Evolutionary conservation across 257 asterid species (phyloP).

Genomic region (Solanum appendiculatum): DNA sequence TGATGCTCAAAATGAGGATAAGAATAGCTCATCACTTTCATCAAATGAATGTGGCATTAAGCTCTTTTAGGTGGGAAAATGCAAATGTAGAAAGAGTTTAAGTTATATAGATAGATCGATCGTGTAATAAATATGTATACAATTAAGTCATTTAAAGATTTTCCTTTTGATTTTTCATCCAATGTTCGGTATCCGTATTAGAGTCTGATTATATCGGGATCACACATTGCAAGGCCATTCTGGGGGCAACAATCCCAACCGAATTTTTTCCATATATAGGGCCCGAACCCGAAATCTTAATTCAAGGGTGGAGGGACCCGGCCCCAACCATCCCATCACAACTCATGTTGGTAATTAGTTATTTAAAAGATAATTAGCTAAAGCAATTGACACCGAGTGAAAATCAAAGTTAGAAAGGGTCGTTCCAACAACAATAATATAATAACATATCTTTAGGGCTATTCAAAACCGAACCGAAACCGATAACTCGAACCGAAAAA

Average conservation of each 20-base stretch:
- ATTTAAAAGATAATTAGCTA: background rate
- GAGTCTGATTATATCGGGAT: background rate
- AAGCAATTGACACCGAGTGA: background rate
- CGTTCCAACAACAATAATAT: background rate
- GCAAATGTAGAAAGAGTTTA: background rate
- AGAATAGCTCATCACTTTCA: background rate
- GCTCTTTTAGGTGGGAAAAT: background rate
- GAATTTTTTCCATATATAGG: background rate
- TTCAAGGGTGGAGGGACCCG: background rate
- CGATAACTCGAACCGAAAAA: too few species aligned
- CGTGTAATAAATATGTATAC: too few species aligned
- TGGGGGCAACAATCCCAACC: too few species aligned
- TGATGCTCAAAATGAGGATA: background rate
- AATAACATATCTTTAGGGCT: too few species aligned
- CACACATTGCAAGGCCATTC: too few species aligned
- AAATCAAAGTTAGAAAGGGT: background rate
- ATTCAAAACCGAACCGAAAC: too few species aligned
- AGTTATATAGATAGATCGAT: background rate
- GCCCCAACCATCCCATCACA: too few species aligned
- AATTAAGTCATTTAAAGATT: background rate
- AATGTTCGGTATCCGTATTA: background rate
- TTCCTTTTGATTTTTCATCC: background rate
- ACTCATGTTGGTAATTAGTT: too few species aligned
- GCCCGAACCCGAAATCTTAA: too few species aligned
- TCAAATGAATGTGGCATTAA: background rate